phyloP scores from a whole-genome alignment of 495 filamentous ascomycete species.

The Chaetomium fimeti region DNA sequence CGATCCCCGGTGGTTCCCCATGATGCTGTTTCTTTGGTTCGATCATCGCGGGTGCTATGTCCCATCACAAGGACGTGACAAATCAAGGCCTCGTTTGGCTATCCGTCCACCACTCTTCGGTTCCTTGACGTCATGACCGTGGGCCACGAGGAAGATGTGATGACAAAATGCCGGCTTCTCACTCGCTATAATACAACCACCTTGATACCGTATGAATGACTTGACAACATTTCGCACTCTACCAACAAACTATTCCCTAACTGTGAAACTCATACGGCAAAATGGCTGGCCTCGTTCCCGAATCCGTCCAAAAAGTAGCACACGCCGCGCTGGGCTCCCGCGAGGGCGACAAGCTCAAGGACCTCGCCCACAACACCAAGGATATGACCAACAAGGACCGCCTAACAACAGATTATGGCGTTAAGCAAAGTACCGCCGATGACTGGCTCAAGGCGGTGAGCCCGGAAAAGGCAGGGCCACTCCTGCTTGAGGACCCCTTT shows the following conservation, averaged over 20 bases:
- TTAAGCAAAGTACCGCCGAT: slow-evolving; percentile 70
- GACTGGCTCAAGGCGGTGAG: slow-evolving; percentile 71
- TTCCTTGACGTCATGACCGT: not conserved
- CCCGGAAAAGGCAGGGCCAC: slow-evolving; percentile 62
- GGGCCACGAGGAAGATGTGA: not conserved
- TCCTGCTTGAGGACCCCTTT: slow-evolving; percentile 80
- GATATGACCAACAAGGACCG: slow-evolving; percentile 34
- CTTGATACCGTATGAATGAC: too few species aligned
- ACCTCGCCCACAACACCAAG: slow-evolving; percentile 42
- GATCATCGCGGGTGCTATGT: not conserved
- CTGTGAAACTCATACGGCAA: not conserved
- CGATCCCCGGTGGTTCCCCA: not conserved
- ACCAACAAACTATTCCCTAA: not conserved
- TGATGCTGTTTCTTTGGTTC: not conserved
- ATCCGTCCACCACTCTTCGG: too few species aligned
- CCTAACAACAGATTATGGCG: slow-evolving; percentile 76
- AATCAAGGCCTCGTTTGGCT: too few species aligned
- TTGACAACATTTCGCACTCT: not conserved
- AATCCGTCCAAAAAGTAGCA: slow-evolving; percentile 31
- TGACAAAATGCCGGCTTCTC: not conserved
- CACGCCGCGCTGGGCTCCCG: slow-evolving; percentile 35
- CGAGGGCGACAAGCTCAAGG: slow-evolving; percentile 40
- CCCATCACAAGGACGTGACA: too few species aligned
- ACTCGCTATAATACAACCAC: not conserved
- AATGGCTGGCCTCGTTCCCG: slow-evolving; percentile 27